Percentiles rank a stretch among this genome's conserved stretches.
These are phyloP conservation scores for Cyberlindnera lachancei DNA, from an alignment of 805 yeast species.

Conservation along the genomic window DNA sequence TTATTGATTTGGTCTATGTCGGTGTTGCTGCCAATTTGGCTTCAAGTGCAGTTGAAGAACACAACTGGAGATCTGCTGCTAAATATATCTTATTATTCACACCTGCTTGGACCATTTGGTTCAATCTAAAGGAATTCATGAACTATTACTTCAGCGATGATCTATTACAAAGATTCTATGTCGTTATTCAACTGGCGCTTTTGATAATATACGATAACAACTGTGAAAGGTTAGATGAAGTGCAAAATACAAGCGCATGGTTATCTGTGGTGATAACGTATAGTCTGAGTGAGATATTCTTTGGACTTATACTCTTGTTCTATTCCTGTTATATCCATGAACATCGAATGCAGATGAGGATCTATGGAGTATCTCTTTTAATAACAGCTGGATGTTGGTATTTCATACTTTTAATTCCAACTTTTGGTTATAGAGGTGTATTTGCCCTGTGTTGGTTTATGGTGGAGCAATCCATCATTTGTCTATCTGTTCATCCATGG, in stretches of 20 bases:
- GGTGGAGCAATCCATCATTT: constrained; percentile 34
- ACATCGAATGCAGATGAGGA: constrained; percentile 42
- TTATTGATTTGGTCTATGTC: constrained; percentile 55
- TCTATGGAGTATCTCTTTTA: constrained; percentile 27
- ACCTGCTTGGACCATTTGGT: constrained; percentile 61
- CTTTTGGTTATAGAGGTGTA: constrained; percentile 38
- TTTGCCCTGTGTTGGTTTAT: constrained; percentile 32
- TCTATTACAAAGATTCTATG: constrained; percentile 42
- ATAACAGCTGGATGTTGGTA: constrained; percentile 40
- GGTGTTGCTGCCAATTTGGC: constrained; percentile 58
- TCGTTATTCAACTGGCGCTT: constrained; percentile 45
- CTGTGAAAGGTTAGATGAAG: constrained; percentile 31
- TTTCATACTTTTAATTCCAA: constrained; percentile 38
- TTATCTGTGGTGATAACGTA: constrained; percentile 30
- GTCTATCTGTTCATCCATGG: constrained; percentile 39
- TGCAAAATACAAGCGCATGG: constrained; percentile 31
- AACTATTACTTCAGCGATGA: constrained; percentile 59
- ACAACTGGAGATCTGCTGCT: constrained; percentile 38
- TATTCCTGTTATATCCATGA: constrained; percentile 39
- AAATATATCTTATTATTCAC: constrained; percentile 43
- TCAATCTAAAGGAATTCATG: constrained; percentile 56
- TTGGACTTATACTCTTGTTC: constrained; percentile 24
- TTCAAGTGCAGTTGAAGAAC: constrained; percentile 41
- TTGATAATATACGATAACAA: constrained; percentile 47
- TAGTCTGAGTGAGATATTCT: constrained; percentile 31